Base-by-base conservation (phyloP, 495 filamentous ascomycete species). In the Xylaria bambusicola region DNA sequence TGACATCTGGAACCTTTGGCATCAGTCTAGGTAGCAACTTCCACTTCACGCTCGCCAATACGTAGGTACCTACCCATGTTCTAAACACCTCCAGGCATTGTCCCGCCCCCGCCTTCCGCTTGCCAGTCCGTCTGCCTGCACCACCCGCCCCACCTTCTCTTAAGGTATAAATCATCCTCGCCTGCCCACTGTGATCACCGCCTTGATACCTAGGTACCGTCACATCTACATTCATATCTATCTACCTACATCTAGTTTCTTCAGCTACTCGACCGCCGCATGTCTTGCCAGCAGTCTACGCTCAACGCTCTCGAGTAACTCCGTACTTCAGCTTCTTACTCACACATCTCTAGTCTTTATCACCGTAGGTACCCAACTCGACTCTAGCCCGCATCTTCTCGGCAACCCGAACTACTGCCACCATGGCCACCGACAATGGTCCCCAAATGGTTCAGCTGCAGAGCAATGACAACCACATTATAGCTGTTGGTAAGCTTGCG, bases 401-500 rank as follows among this genome's bases (percentile, higher is more conserved):
- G 31, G 10, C 31, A 10, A 17, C 44, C 31, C 45, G n/a, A n/a
- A n/a, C n/a, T n/a, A n/a, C n/a, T 45, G 54, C 58, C 44, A 36
- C 7, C 20, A 61, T 61, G 58, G 29, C 58, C 42, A 21, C 38
- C 6, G 51, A 61, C 3, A 53, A 52, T 41, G 35, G n/a, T 17
- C 42, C 42, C 0, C 17, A 18, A 10, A 55, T 61, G n/a, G 50
- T 61, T 24, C 49, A 40, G 21, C 23, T 61, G 51, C 51, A 56
- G 17, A 65, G 57, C 61, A 67, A 71, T 36, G 71, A 73, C 5
- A 56, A 59, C 50, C 62, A 66, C 17, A 53, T 61, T 40, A 67
- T 73, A 8, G 56, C 68, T 38, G 65, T 73, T 17, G 70, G 70
- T 73, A 65, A 58, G 70, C 68, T n/a, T 17, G 12, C 41, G 29